These are phyloP conservation scores for Corylus americana DNA, from an alignment of 306 rosid species.

Conservation along the genomic window DNA sequence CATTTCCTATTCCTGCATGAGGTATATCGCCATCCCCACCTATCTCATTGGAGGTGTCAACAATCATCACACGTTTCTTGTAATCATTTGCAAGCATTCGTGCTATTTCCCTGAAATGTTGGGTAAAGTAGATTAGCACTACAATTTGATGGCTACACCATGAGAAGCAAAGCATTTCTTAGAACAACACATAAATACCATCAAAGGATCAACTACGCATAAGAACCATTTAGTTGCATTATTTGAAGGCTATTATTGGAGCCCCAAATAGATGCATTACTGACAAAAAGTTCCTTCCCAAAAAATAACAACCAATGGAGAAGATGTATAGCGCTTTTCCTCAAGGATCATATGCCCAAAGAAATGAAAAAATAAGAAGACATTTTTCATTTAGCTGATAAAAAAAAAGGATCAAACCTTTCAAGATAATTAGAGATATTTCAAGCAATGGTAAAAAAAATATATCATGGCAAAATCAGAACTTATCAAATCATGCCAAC, in stretches of 20 bases:
- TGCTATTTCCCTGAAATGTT: conserved; percentile 73
- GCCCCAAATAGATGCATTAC: neutral
- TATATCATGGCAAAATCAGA: neutral
- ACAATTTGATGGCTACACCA: conserved; percentile 8
- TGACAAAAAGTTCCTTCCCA: neutral
- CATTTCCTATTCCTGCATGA: conserved; percentile 89
- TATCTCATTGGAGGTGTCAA: conserved; percentile 97
- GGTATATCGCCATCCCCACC: conserved; percentile 99
- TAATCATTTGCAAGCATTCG: conserved; percentile 93
- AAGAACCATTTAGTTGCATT: neutral
- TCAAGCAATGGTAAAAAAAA: neutral
- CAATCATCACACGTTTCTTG: conserved; percentile 95
- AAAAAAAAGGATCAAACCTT: neutral
- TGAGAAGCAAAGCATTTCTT: neutral
- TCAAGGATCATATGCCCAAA: neutral
- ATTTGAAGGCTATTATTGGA: neutral
- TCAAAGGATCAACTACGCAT: neutral
- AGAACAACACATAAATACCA: conserved; percentile 1
- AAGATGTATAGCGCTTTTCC: neutral
- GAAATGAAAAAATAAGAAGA: neutral
- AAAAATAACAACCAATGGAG: neutral
- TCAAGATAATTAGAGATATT: neutral
- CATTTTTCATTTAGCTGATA: neutral
- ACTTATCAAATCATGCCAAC: neutral
- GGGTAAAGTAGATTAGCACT: conserved; percentile 13